Evolutionary conservation across 2,329 filamentous ascomycete genomes (phyloP).

Genomic region (Beauveria pseudobassiana): DNA sequence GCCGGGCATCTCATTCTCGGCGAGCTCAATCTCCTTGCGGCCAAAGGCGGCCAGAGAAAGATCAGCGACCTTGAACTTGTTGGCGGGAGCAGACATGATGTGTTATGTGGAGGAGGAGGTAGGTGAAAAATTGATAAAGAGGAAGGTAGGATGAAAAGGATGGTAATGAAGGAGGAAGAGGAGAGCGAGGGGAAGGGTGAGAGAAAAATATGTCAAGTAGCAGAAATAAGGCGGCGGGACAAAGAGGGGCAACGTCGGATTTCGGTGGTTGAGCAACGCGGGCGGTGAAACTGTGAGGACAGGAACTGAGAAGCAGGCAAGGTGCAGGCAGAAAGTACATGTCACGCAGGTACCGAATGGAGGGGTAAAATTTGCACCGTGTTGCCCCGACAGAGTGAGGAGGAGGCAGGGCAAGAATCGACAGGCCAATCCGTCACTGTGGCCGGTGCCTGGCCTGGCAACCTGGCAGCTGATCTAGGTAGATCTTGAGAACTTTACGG

Average conservation of each 20-base stretch:
- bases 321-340: background rate
- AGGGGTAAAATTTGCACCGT: constrained; percentile 8
- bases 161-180: constrained; percentile 19
- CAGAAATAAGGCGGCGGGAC: constrained; percentile 6
- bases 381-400: background rate
- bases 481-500: no score
- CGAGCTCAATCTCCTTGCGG: constrained; percentile 97
- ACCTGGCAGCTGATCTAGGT: no score
- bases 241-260: constrained; percentile 10
- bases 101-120: constrained; percentile 16
- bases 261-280: constrained; percentile 1
- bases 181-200: constrained; percentile 16
- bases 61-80: constrained; percentile 98
- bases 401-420: background rate
- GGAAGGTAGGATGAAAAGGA: constrained; percentile 17
- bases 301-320: background rate
- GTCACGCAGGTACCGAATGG: background rate
- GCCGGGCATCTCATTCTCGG: constrained; percentile 95
- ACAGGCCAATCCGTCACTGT: background rate
- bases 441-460: no score
- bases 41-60: constrained; percentile 96
- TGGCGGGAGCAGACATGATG: constrained; percentile 69
- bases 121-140: constrained; percentile 19
- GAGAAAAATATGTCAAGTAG: constrained; percentile 15
- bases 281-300: background rate